A percentile compares a stretch with the other conserved stretches of the same genome.
Evolutionary conservation across 495 filamentous ascomycete species (phyloP).

Genomic region (Aspergillus ostianus): DNA sequence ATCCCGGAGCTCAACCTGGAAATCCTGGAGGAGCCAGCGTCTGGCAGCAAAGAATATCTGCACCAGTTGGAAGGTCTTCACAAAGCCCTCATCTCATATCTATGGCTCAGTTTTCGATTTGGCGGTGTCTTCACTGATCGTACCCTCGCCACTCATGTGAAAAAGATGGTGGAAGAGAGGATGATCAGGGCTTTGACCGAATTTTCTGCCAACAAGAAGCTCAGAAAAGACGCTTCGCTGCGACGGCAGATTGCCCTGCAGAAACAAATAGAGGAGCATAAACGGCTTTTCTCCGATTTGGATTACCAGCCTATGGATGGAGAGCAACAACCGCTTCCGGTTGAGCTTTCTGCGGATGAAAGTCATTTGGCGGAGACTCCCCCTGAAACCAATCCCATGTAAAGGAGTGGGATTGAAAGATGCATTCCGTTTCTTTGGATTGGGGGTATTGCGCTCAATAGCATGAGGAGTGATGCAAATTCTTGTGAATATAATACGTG

Average conservation of each 20-base stretch:
- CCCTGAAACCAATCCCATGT: background rate
- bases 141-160: conserved; percentile 74
- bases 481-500: background rate
- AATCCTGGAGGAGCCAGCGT: conserved; percentile 56
- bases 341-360: conserved; percentile 15
- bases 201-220: conserved; percentile 49
- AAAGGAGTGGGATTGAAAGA: background rate
- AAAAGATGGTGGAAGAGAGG: conserved; percentile 70
- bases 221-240: conserved; percentile 44
- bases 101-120: conserved; percentile 77
- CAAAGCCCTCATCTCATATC: conserved; percentile 76
- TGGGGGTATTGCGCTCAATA: too few species aligned
- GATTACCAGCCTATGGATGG: conserved; percentile 15
- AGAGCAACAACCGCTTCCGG: conserved; percentile 15
- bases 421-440: too few species aligned
- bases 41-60: conserved; percentile 52
- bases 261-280: conserved; percentile 35
- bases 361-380: conserved; percentile 2
- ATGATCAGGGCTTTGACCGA: conserved; percentile 67
- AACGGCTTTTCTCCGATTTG: conserved; percentile 22
- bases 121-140: conserved; percentile 77
- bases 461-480: background rate
- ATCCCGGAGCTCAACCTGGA: conserved; percentile 64
- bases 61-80: conserved; percentile 70
- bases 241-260: conserved; percentile 41